These are phyloP conservation scores for Exobasidium rhododendri DNA, from an alignment of 1,284 basidiomycete species.

Conservation along the genomic window DNA sequence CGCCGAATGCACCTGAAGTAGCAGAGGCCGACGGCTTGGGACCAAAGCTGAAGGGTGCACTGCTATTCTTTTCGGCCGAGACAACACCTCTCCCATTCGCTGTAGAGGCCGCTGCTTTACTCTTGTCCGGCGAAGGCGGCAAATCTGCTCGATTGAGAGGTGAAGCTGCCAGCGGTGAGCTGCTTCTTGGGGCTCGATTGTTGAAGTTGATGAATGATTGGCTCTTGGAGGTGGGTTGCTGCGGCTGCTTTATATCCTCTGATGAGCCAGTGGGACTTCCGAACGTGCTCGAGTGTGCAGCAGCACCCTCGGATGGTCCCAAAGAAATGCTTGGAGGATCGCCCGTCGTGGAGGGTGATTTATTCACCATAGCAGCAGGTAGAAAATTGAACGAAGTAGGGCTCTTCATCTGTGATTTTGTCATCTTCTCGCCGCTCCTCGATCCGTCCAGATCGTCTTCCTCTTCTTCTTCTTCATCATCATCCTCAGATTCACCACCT, in stretches of 20 bases:
- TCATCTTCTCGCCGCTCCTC: neutral
- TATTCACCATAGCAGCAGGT: neutral
- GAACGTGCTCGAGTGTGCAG: too few relatives aligned
- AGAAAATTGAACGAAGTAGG: neutral
- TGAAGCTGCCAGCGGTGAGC: conserved; percentile 33
- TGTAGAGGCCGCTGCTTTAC: neutral
- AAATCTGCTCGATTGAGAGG: conserved; percentile 32
- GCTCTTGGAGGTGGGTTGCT: conserved; percentile 16
- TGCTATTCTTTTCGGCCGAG: neutral
- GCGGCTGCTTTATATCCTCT: neutral
- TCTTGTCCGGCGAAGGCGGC: conserved; percentile 23
- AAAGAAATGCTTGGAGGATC: conserved; percentile 8
- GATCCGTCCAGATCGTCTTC: neutral
- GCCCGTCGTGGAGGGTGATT: neutral
- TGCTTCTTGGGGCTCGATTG: conserved; percentile 31
- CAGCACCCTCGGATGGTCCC: neutral
- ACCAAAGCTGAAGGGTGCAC: conserved; percentile 9
- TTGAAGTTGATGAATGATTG: conserved; percentile 28
- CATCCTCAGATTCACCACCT: neutral
- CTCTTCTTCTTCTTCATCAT: conserved; percentile 6
- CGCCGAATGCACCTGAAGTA: neutral
- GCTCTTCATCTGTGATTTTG: neutral
- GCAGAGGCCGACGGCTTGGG: neutral
- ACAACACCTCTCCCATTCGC: neutral
- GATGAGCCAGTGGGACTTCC: neutral